Conservation (phyloP, 768 basidiomycete genomes). For the Leccinum barrowsii region DNA sequence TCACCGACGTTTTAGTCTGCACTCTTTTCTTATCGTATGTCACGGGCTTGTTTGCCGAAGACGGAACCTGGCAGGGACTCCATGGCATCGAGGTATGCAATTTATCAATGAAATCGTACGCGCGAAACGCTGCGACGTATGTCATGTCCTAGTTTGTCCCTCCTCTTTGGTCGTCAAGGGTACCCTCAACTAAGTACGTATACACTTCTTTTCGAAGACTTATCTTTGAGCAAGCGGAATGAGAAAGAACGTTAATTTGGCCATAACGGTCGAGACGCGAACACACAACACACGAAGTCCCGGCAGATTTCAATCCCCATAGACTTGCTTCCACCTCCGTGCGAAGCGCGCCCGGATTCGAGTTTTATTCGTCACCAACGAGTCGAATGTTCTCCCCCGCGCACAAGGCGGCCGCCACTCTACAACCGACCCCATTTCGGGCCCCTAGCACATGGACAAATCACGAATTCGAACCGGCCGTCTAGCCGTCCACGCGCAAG, state of each 20-base stretch:
- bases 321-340: background rate
- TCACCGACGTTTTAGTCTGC: background rate
- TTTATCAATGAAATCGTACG: background rate
- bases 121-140: background rate
- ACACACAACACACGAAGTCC: background rate
- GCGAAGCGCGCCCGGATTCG: background rate
- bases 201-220: background rate
- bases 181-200: background rate
- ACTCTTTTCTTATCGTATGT: background rate
- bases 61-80: background rate
- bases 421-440: background rate
- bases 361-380: background rate
- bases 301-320: background rate
- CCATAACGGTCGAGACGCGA: background rate
- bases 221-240: background rate
- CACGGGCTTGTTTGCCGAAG: slow-evolving; percentile 9
- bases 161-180: background rate
- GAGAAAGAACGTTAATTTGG: background rate
- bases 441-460: background rate
- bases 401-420: background rate
- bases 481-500: background rate
- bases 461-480: background rate
- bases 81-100: background rate
- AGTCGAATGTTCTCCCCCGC: background rate
- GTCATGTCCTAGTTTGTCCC: background rate